phyloP scores from a whole-genome alignment of 2,329 filamentous ascomycete species.

The Simplicillium aogashimaense region DNA sequence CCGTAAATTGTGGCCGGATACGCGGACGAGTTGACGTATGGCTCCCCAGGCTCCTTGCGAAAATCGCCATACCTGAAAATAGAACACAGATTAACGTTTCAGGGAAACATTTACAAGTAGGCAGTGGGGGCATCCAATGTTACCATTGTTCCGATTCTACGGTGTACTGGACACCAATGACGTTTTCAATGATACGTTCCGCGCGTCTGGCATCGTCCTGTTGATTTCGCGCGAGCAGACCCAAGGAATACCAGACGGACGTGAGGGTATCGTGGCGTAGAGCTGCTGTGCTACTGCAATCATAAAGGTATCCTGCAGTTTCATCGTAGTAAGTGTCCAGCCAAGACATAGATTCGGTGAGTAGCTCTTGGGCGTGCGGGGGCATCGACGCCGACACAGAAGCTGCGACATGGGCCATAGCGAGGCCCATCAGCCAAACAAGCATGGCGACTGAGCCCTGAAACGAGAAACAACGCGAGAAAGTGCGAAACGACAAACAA shows the following conservation, averaged over 20 bases:
- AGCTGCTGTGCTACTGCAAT: constrained; percentile 30
- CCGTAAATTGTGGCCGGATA: constrained; percentile 45
- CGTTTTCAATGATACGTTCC: constrained; percentile 41
- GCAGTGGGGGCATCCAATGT: constrained; percentile 6
- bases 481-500: too few relatives aligned
- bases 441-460: too few relatives aligned
- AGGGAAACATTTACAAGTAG: constrained; percentile 2
- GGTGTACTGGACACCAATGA: constrained; percentile 43
- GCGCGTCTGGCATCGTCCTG: constrained; percentile 38
- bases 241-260: constrained; percentile 49
- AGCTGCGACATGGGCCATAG: too few relatives aligned
- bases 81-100: constrained; percentile 8
- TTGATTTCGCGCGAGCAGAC: constrained; percentile 44
- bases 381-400: too few relatives aligned
- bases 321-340: constrained; percentile 46
- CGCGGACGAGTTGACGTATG: constrained; percentile 38
- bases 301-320: constrained; percentile 41
- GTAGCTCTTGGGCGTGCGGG: too few relatives aligned
- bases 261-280: constrained; percentile 46
- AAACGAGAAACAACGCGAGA: too few relatives aligned
- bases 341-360: constrained; percentile 16
- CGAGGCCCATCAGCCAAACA: too few relatives aligned
- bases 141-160: constrained; percentile 44
- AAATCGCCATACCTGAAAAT: constrained; percentile 35
- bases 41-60: constrained; percentile 45